Conservation (phyloP, 2,329 filamentous ascomycete species). For the Fusarium haematococcum region DNA sequence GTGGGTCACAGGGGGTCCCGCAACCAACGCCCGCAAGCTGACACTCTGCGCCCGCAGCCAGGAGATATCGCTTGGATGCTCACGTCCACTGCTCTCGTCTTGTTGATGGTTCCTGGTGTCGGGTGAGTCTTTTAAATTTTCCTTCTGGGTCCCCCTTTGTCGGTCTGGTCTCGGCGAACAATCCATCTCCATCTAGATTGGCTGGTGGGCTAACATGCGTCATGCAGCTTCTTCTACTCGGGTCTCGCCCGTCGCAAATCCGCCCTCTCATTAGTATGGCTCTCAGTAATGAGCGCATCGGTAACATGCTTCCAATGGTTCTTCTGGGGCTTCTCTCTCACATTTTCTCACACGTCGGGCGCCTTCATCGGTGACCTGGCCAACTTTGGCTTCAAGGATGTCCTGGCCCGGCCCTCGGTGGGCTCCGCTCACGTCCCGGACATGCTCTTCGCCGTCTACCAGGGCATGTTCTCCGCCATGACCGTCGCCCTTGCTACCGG, state of each 20-base stretch:
- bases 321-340: conserved; percentile 88
- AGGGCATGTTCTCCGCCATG: conserved; percentile 89
- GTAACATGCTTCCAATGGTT: conserved; percentile 95
- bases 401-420: conserved; percentile 80
- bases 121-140: conserved; percentile 60
- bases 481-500: conserved; percentile 88
- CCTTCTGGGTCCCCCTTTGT: background rate
- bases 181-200: conserved; percentile 2
- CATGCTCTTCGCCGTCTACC: conserved; percentile 86
- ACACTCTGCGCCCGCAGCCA: conserved; percentile 58
- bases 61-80: conserved; percentile 91
- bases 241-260: conserved; percentile 90
- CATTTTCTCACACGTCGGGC: conserved; percentile 82
- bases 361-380: conserved; percentile 81
- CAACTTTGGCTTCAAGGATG: conserved; percentile 83
- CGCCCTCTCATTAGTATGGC: conserved; percentile 89
- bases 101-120: conserved; percentile 94
- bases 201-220: background rate
- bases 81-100: conserved; percentile 81
- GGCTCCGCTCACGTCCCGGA: conserved; percentile 81
- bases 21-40: conserved; percentile 40
- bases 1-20: conserved; percentile 28
- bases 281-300: conserved; percentile 86
- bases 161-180: background rate
- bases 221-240: conserved; percentile 84